Evolutionary conservation across 805 yeast species (phyloP), one percentile per base, ranked within the genome.

Genomic region (Saccharomycopsis babjevae): DNA sequence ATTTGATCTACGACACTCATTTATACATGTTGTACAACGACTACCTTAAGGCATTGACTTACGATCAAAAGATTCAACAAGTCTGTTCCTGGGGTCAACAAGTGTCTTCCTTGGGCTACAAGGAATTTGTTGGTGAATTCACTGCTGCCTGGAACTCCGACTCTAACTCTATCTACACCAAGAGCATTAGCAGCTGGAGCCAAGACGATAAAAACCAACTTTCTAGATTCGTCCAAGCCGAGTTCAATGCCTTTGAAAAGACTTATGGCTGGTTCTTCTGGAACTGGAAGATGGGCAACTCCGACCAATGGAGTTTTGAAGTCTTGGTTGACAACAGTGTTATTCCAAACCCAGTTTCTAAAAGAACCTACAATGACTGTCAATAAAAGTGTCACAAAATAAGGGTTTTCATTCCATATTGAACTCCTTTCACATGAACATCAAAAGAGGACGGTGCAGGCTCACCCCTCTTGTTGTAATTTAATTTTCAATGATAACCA

Each of bases 261-360:
- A 74, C 76, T 36, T 72, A 73, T n/a, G 90, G 90, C 0, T 85
- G 85, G 82, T 80, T 85, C 54, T 85, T 84, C 67, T 86, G 90
- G 91, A 82, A 84, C 67, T 85, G 79, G 74, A 85, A 84, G 69
- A 84, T 88, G 0, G 90, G 85, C 66, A 69, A 73, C 61, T 81
- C 87, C 1, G 74, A 81, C 28, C 89, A 84, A 68, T 85, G 90
- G 89, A 88, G 84, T 68, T 79, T 83, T 67, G 68, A 74, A 59
- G 71, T 77, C 56, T 74, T 86, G 66, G 77, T 82, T 11, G 71
- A 77, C 20, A 68, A 75, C 40, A 81, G 74, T 3, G 68, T 86
- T 52, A 82, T 86, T 72, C 91, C 91, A 1, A 79, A 75, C 42
- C 90, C 91, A 1, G 75, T 86, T 36, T 67, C 73, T 58, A 72